Conservation (phyloP, 345 rosid genomes). For the Firmiana major region DNA sequence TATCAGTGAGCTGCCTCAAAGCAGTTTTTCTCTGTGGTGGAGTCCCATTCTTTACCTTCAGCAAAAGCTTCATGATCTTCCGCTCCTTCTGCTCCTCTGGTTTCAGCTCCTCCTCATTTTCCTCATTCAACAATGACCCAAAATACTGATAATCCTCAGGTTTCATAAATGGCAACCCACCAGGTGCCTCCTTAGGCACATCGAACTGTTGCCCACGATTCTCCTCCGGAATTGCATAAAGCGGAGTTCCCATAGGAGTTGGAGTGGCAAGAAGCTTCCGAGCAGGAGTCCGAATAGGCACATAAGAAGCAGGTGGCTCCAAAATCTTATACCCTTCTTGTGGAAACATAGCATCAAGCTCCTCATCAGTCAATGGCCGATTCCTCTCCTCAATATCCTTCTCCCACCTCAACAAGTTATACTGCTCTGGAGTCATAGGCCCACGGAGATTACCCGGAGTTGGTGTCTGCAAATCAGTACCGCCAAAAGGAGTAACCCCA, state of each 20-base stretch:
- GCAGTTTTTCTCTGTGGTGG: slow-evolving; percentile 99
- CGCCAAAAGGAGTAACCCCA: slow-evolving; percentile 91
- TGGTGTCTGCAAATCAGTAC: slow-evolving; percentile 78
- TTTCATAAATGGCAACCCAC: slow-evolving; percentile 92
- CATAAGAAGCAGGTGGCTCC: slow-evolving; percentile 95
- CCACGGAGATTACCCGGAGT: slow-evolving; percentile 76
- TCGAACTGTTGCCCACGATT: slow-evolving; percentile 95
- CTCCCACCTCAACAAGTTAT: slow-evolving; percentile 94
- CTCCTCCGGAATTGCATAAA: slow-evolving; percentile 82
- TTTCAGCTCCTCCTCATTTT: slow-evolving; percentile 81
- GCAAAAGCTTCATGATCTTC: slow-evolving; percentile 89
- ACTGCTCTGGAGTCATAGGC: slow-evolving; percentile 84
- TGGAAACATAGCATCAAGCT: slow-evolving; percentile 94
- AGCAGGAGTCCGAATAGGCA: slow-evolving; percentile 92
- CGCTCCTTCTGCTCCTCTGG: slow-evolving; percentile 97
- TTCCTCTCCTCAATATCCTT: slow-evolving; percentile 99
- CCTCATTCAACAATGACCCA: slow-evolving; percentile 84
- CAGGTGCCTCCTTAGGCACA: slow-evolving; percentile 86
- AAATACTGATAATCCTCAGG: slow-evolving; percentile 98
- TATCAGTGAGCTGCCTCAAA: slow-evolving; percentile 91
- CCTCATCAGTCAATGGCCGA: slow-evolving; percentile 92
- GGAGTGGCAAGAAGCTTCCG: slow-evolving; percentile 85
- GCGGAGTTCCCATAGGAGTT: slow-evolving; percentile 88
- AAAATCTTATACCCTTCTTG: slow-evolving; percentile 85
- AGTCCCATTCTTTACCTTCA: slow-evolving; percentile 98